phyloP scores from a whole-genome alignment of 2,329 filamentous ascomycete species.

The Pyrenochaeta sp. region DNA sequence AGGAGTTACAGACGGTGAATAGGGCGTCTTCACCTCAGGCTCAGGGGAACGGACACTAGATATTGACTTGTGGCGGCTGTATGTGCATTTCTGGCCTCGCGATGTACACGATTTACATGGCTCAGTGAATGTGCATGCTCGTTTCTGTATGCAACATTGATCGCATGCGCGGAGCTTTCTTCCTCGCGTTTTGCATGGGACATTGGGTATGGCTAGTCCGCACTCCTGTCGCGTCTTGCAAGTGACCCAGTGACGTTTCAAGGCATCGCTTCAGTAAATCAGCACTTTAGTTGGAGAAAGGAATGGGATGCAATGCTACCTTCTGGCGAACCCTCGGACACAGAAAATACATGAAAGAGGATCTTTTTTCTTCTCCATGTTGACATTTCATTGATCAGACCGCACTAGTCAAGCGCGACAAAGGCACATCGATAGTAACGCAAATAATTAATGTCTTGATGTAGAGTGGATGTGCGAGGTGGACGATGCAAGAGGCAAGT shows the following conservation, averaged over 20 bases:
- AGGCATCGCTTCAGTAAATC: neutral
- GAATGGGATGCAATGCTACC: too few species aligned
- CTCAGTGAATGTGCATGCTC: slow-evolving; percentile 4
- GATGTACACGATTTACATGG: slow-evolving; percentile 3
- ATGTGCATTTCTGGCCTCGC: neutral
- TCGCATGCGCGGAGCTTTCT: slow-evolving; percentile 5
- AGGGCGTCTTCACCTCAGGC: neutral
- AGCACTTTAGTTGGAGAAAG: too few species aligned
- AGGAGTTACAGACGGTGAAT: too few species aligned
- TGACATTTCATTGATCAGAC: neutral
- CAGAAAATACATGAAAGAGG: slow-evolving; percentile 1
- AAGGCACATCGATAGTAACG: too few species aligned
- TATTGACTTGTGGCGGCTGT: neutral
- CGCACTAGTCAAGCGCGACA: too few species aligned
- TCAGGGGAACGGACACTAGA: neutral
- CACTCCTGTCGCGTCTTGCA: slow-evolving; percentile 1
- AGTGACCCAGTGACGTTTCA: slow-evolving; percentile 4
- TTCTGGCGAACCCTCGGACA: slow-evolving; percentile 1
- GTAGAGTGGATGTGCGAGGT: neutral
- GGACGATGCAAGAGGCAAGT: neutral
- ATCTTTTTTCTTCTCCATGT: neutral
- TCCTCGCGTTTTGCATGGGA: neutral
- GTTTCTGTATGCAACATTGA: slow-evolving; percentile 3
- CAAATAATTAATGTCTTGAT: too few species aligned
- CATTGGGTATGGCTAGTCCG: neutral